Evolutionary conservation across 345 rosid genomes (phyloP).

Genomic region (Citrus medica): DNA sequence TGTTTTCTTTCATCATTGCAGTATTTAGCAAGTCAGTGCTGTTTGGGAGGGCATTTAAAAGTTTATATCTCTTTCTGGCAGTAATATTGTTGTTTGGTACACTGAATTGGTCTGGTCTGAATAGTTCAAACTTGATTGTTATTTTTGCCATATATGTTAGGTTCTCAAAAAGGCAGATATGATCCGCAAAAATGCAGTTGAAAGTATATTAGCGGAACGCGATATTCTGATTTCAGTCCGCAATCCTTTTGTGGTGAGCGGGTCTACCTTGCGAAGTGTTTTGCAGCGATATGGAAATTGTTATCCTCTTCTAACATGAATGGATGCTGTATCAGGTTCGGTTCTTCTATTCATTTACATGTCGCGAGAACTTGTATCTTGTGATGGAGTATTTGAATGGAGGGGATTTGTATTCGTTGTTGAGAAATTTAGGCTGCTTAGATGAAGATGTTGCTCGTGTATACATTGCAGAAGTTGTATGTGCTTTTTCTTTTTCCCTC

Average conservation of each 20-base stretch:
- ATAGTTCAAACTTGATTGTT: slow-evolving; percentile 9
- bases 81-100: neutral
- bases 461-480: slow-evolving; percentile 98
- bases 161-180: slow-evolving; percentile 98
- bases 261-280: slow-evolving; percentile 35
- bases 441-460: slow-evolving; percentile 98
- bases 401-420: slow-evolving; percentile 91
- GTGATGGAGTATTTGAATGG: slow-evolving; percentile 99
- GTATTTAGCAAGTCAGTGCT: neutral
- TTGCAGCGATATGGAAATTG: slow-evolving; percentile 18
- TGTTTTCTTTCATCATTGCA: neutral
- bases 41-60: neutral
- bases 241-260: slow-evolving; percentile 99
- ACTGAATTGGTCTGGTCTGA: neutral
- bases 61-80: neutral
- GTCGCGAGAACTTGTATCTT: slow-evolving; percentile 97
- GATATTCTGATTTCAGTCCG: slow-evolving; percentile 98
- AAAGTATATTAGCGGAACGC: slow-evolving; percentile 99
- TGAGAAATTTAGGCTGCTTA: slow-evolving; percentile 97
- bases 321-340: slow-evolving; percentile 72
- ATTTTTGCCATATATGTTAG: slow-evolving; percentile 39
- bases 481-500: slow-evolving; percentile 18
- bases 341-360: slow-evolving; percentile 98
- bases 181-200: slow-evolving; percentile 99
- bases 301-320: slow-evolving; percentile 25